Conservation (phyloP, 2,329 filamentous ascomycete species). For the Zasmidium citrigriseum region DNA sequence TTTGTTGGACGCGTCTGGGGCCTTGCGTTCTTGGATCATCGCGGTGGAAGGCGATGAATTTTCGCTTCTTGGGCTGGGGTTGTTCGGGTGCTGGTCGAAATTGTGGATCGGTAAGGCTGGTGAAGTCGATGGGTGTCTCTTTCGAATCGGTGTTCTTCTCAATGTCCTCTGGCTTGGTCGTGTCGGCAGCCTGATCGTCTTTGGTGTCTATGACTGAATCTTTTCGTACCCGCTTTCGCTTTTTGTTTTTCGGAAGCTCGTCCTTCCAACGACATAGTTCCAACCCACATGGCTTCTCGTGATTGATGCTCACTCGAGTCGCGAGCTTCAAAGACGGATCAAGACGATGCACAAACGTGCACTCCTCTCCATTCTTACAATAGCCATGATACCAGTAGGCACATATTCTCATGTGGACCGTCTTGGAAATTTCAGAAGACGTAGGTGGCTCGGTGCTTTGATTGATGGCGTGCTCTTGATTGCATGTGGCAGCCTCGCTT, state of each 20-base stretch:
- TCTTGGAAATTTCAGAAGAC: background rate
- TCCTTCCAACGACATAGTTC: background rate
- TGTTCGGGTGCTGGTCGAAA: background rate
- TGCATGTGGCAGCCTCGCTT: too few species aligned
- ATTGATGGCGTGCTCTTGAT: background rate
- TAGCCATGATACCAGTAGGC: constrained; percentile 6
- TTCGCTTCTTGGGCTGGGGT: background rate
- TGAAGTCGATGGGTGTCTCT: too few species aligned
- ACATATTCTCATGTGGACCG: background rate
- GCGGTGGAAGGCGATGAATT: background rate
- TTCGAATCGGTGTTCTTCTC: background rate
- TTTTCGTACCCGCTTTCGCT: background rate
- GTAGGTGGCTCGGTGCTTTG: background rate
- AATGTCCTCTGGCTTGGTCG: background rate
- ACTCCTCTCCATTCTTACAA: background rate
- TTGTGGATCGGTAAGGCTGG: background rate
- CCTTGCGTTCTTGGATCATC: background rate
- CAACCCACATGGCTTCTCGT: background rate
- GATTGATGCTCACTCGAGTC: background rate
- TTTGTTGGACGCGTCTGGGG: background rate
- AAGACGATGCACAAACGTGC: constrained; percentile 1
- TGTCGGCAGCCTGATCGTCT: background rate
- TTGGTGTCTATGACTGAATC: background rate
- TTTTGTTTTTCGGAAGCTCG: background rate
- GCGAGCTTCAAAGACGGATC: background rate